A percentile compares a stretch with the other conserved stretches of the same genome.
These are phyloP conservation scores for Laetiporus sulphureus DNA, from an alignment of 1,284 basidiomycete species.

Conservation along the genomic window DNA sequence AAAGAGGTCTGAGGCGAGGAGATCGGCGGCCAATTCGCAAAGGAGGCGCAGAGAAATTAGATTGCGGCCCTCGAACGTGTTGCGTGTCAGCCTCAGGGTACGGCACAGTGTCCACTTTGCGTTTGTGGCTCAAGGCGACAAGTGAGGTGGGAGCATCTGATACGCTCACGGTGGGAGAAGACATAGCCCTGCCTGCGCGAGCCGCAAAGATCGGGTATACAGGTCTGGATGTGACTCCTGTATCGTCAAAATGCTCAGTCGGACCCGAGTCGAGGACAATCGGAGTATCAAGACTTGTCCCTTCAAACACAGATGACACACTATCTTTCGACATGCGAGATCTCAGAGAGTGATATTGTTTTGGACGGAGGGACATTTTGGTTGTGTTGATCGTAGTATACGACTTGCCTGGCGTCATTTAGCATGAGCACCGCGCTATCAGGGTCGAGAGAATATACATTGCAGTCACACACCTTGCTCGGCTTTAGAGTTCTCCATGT, in stretches of 20 bases:
- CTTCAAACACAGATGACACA: too few relatives aligned
- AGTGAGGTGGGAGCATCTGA: too few relatives aligned
- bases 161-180: background rate
- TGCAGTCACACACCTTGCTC: slow-evolving; percentile 3
- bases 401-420: too few relatives aligned
- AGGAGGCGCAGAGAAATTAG: slow-evolving; percentile 10
- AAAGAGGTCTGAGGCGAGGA: too few relatives aligned
- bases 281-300: slow-evolving; percentile 17
- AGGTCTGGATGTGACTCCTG: slow-evolving; percentile 18
- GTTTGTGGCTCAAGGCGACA: slow-evolving; percentile 2
- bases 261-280: slow-evolving; percentile 18
- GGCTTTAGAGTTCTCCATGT: background rate
- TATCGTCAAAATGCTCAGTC: slow-evolving; percentile 6
- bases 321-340: too few relatives aligned
- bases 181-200: slow-evolving; percentile 3
- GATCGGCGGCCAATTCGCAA: slow-evolving; percentile 3
- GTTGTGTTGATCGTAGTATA: too few relatives aligned
- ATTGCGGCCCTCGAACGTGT: slow-evolving; percentile 56
- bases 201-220: slow-evolving; percentile 28
- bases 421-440: too few relatives aligned
- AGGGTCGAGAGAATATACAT: too few relatives aligned
- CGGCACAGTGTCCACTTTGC: slow-evolving; percentile 24
- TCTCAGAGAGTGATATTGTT: too few relatives aligned
- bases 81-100: slow-evolving; percentile 49
- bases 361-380: too few relatives aligned